Base-by-base conservation (phyloP, 306 rosid species). In the Begonia loranthoides region DNA sequence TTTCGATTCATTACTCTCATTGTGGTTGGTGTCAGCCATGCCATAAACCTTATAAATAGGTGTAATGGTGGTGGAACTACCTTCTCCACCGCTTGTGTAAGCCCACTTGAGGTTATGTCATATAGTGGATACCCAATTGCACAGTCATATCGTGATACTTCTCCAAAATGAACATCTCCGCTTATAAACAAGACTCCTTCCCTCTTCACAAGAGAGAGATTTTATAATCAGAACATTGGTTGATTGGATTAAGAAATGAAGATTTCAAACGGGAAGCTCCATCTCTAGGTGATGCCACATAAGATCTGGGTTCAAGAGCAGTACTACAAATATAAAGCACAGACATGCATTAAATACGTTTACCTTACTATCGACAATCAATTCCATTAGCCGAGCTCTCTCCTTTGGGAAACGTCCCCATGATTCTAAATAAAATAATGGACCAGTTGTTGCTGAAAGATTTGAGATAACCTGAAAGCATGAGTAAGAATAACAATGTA, bases 151-250 rank as follows among this genome's bases (percentile, higher is more conserved):
- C 81, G 78, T 22, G 87, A 63, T 53, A 86, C 74, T 72, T 86
- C 93, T 65, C 93, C 93, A 50, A 81, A 86, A 74, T 86, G 95
- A 72, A 86, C 95, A 70, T 86, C 95, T 47, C 95, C 95, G 41
- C 95, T 86, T 34, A 81, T 72, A 55, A 86, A 86, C 70, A 81
- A 41, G 45, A 76, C 81, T 62, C 86, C 93, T 36, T 67, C 61
- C 62, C 93, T 77, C 95, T 86, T 71, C 56, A 51, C 58, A 28
- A 28, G 36, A 28, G 36, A 28, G 36, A 28, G 36, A 28, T 28
- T 28, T 28, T 28, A 28, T 28, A 28, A 28, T 28, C 6, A 28
- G 36, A 28, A 28, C 36, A 28, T 4, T 28, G 9, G 8, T 28
- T 28, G 36, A 28, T 28, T 5, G 36, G 36, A 28, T 28, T 28